Evolutionary conservation across 2,329 filamentous ascomycete species (phyloP), one percentile per base, ranked within the genome.

Genomic region (Xylariaceae sp.): DNA sequence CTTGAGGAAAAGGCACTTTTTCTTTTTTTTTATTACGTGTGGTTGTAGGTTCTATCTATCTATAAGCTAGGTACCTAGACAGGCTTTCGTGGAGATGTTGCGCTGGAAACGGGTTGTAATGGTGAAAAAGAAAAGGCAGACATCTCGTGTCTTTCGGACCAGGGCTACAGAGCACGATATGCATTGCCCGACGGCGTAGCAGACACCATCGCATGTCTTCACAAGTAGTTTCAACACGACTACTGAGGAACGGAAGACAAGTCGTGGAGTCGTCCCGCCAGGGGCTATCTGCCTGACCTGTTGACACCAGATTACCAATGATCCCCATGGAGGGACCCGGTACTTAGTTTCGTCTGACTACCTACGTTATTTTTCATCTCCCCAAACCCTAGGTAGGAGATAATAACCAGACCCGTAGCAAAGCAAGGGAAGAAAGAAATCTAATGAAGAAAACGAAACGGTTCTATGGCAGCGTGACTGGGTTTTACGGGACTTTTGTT

Each of bases 1-100:
- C 62, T 42, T 64, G 60, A 58, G 53, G 5, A 30, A 30, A 30
- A 30, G 23, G 4, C 23, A 30, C 4, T 30, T 30, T 30, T 30
- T 30, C 4, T 30, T 30, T 30, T 30, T 23, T 30, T 23, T 34
- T 53, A 5, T 30, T 23, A 17, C 15, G 10, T 49, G 8, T 15
- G 47, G 10, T 17, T 18, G 13, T 30, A 30, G 17, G 17, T 30
- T 30, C 47, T 18, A 23, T 5, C 23, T 30, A 30, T 30, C 23
- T 30, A 30, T 6, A 30, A 4, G 23, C 23, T 30, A 4, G 23
- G 4, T 30, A 30, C 23, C 23, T 30, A 49, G 49, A 10, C 34
- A 51, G 49, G 48, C 13, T 23, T 23, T 6, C 50, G 45, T 30
- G 23, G 23, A 30, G 23, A 30, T 30, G 23, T 30, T 30, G 23